Conservation (phyloP, 2,329 filamentous ascomycete genomes). For the Elsinoe fawcettii region DNA sequence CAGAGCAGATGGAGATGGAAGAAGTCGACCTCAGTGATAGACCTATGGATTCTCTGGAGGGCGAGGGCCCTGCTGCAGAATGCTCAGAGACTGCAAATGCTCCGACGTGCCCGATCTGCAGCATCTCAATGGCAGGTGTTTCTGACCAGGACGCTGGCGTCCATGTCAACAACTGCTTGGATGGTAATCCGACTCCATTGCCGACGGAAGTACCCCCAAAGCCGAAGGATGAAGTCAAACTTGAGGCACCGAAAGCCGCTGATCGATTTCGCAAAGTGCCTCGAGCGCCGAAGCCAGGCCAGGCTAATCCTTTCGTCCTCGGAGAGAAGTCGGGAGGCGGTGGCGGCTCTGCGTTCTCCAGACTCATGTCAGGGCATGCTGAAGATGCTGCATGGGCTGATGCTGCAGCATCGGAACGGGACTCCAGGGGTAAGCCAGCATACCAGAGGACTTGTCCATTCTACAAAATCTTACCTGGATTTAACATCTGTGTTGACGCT, state of each 20-base stretch:
- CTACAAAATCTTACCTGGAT: conserved; percentile 94
- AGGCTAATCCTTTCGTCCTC: conserved; percentile 67
- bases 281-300: conserved; percentile 64
- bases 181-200: conserved; percentile 64
- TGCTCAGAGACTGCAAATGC: conserved; percentile 20
- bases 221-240: conserved; percentile 25
- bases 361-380: conserved; percentile 84
- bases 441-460: conserved; percentile 92
- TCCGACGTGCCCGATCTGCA: conserved; percentile 69
- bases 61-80: conserved; percentile 5
- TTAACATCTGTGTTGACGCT: conserved; percentile 89
- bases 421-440: conserved; percentile 74
- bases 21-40: conserved; percentile 17
- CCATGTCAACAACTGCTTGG: conserved; percentile 90
- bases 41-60: background rate
- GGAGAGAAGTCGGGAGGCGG: conserved; percentile 32
- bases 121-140: conserved; percentile 50
- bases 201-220: conserved; percentile 14
- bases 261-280: conserved; percentile 54
- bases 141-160: conserved; percentile 59
- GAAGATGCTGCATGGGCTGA: conserved; percentile 86
- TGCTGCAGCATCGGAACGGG: conserved; percentile 70
- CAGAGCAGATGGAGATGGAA: conserved; percentile 44
- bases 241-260: conserved; percentile 40
- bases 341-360: conserved; percentile 70